Evolutionary conservation across 176 grass and related monocot species (phyloP).

Genomic region (Aegilops longissima): DNA sequence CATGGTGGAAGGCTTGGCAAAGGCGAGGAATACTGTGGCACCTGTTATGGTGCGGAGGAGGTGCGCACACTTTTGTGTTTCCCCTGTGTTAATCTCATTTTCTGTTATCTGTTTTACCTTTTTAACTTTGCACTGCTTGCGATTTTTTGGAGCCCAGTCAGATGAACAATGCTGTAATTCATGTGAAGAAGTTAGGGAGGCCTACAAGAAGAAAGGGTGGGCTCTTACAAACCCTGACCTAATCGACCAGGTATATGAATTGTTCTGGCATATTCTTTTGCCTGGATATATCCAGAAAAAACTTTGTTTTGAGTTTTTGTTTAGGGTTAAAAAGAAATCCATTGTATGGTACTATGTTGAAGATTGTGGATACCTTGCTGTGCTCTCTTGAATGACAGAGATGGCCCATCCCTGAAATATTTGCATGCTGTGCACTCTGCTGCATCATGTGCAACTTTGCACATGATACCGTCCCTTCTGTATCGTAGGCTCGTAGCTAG

Average conservation of each 20-base stretch:
- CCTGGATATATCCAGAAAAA: background rate
- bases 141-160: constrained; percentile 47
- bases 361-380: background rate
- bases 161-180: constrained; percentile 98
- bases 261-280: constrained; percentile 17
- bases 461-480: background rate
- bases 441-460: background rate
- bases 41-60: constrained; percentile 90
- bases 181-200: constrained; percentile 95
- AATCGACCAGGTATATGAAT: constrained; percentile 83
- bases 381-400: constrained; percentile 1
- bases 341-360: background rate
- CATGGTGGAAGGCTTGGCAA: constrained; percentile 93
- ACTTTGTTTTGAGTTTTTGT: background rate
- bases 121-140: constrained; percentile 8
- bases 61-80: constrained; percentile 34
- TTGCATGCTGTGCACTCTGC: background rate
- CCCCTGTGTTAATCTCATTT: background rate
- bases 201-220: constrained; percentile 97
- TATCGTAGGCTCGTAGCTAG: background rate
- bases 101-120: background rate
- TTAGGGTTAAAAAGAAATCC: constrained; percentile 1
- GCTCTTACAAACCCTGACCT: constrained; percentile 79
- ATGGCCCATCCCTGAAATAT: background rate
- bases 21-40: constrained; percentile 90